These are phyloP conservation scores for Mortierella sp. DNA, from an alignment of 371 early-diverging fungal species.

Conservation along the genomic window DNA sequence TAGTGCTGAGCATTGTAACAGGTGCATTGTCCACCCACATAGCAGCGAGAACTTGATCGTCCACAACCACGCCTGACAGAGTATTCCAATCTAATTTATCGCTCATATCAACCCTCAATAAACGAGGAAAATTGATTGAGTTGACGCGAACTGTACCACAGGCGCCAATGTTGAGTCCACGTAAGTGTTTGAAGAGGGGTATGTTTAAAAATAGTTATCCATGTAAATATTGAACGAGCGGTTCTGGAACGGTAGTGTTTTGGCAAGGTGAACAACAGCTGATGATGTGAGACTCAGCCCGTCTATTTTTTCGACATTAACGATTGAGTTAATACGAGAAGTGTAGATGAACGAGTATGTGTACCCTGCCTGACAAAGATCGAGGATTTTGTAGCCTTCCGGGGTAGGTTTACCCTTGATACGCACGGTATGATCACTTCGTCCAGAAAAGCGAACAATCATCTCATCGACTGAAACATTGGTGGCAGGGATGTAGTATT, in stretches of 20 bases:
- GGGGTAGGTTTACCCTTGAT: slow-evolving; percentile 29
- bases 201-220: slow-evolving; percentile 39
- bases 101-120: slow-evolving; percentile 14
- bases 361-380: slow-evolving; percentile 37
- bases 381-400: slow-evolving; percentile 35
- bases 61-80: slow-evolving; percentile 18
- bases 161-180: slow-evolving; percentile 16
- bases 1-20: slow-evolving; percentile 36
- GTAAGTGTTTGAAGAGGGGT: slow-evolving; percentile 23
- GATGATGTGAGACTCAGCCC: slow-evolving; percentile 1
- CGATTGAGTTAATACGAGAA: neutral
- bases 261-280: slow-evolving; percentile 16
- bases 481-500: slow-evolving; percentile 8
- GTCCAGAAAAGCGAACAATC: slow-evolving; percentile 31
- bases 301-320: neutral
- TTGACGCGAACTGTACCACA: slow-evolving; percentile 20
- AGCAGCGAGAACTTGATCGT: slow-evolving; percentile 21
- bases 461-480: slow-evolving; percentile 38
- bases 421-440: slow-evolving; percentile 27
- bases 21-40: slow-evolving; percentile 41
- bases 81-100: slow-evolving; percentile 10
- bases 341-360: slow-evolving; percentile 29
- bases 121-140: neutral
- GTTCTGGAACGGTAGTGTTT: neutral
- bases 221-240: slow-evolving; percentile 25